These are phyloP conservation scores for Penicillium cosmopolitanum DNA, from an alignment of 495 filamentous ascomycete genomes.

Conservation along the genomic window DNA sequence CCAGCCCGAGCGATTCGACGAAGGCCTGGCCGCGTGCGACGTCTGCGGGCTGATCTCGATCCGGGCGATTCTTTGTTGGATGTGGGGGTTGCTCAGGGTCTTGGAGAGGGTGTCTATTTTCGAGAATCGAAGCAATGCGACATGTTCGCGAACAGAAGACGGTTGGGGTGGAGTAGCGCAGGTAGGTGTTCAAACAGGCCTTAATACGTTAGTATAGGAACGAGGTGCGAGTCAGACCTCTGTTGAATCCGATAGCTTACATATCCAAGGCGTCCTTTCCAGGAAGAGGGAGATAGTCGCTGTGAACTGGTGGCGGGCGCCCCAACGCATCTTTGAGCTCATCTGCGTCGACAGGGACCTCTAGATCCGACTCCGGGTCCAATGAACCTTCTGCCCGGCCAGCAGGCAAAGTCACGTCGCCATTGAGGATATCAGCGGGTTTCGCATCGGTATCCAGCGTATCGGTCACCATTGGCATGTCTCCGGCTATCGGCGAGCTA, in stretches of 20 bases:
- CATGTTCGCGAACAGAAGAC: slow-evolving; percentile 93
- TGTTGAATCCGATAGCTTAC: slow-evolving; percentile 50
- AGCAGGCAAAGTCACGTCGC: slow-evolving; percentile 17
- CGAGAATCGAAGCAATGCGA: slow-evolving; percentile 86
- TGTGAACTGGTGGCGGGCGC: slow-evolving; percentile 81
- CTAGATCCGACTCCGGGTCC: slow-evolving; percentile 55
- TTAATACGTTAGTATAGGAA: slow-evolving; percentile 36
- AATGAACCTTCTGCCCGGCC: slow-evolving; percentile 26
- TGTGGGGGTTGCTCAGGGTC: slow-evolving; percentile 78
- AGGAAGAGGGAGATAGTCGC: slow-evolving; percentile 82
- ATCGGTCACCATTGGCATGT: slow-evolving; percentile 13
- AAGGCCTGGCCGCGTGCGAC: slow-evolving; percentile 66
- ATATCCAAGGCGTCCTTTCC: slow-evolving; percentile 92
- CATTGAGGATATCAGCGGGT: slow-evolving; percentile 28
- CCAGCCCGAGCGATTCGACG: slow-evolving; percentile 75
- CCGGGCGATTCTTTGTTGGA: slow-evolving; percentile 78
- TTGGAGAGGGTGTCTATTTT: slow-evolving; percentile 79
- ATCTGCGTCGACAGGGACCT: slow-evolving; percentile 42
- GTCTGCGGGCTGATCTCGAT: slow-evolving; percentile 67
- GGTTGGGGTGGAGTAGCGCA: slow-evolving; percentile 80
- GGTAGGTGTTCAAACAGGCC: slow-evolving; percentile 93
- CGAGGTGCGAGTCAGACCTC: not conserved
- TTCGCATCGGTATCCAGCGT: slow-evolving; percentile 12
- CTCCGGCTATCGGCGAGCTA: slow-evolving; percentile 1
- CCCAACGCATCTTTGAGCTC: slow-evolving; percentile 54